phyloP scores from a whole-genome alignment of 441 rosid species.

The Brassica balearica region DNA sequence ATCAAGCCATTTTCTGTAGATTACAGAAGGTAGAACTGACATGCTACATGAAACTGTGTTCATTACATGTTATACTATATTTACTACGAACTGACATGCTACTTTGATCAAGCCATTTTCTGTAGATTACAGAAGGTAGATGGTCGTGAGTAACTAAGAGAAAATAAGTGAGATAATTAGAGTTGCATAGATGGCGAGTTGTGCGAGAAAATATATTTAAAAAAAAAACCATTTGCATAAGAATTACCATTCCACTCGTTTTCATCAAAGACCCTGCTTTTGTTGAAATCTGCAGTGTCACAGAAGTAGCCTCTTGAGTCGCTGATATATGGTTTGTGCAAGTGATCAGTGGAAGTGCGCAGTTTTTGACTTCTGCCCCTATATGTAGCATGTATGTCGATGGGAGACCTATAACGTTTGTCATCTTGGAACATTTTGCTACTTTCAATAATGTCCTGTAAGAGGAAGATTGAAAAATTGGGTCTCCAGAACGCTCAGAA shows the following conservation, averaged over 20 bases:
- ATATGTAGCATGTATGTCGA: conserved; percentile 42
- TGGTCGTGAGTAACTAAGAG: conserved; percentile 6
- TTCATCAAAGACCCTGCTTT: conserved; percentile 35
- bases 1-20: no score
- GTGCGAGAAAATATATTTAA: background rate
- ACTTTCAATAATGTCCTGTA: conserved; percentile 65
- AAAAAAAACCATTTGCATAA: background rate
- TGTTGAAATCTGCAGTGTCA: conserved; percentile 37
- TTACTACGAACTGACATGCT: no score
- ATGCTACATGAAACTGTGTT: background rate
- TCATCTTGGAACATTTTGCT: conserved; percentile 45
- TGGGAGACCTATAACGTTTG: conserved; percentile 47
- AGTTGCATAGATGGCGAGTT: conserved; percentile 24
- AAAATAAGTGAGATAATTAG: conserved; percentile 18
- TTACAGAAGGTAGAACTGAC: no score
- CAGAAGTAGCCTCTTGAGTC: conserved; percentile 48
- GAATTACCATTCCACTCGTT: conserved; percentile 63
- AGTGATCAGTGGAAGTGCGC: conserved; percentile 41
- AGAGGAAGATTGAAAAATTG: conserved; percentile 29
- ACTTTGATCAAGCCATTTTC: no score
- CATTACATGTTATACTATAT: no score
- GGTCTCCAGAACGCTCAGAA: conserved; percentile 28
- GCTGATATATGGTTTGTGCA: conserved; percentile 43
- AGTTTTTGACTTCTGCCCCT: conserved; percentile 43
- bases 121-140: no score